Evolutionary conservation across 768 basidiomycete species (phyloP).

Genomic region (Nidula microcarpa): DNA sequence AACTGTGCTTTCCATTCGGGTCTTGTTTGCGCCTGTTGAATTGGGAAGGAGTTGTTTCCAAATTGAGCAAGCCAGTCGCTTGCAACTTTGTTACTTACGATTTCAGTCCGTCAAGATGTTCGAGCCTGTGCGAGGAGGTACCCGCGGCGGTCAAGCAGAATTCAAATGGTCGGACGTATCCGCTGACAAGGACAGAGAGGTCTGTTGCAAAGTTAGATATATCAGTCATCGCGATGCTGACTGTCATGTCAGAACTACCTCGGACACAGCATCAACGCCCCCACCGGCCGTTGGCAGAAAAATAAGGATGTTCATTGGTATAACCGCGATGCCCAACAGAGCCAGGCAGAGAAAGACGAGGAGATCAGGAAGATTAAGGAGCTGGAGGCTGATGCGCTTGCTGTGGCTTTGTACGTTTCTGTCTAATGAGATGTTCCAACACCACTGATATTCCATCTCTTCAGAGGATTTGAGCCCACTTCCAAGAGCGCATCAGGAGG

Average conservation of each 20-base stretch:
- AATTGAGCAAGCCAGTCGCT: neutral
- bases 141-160: slow-evolving; percentile 85
- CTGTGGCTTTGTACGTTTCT: slow-evolving; percentile 66
- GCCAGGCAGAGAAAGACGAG: slow-evolving; percentile 45
- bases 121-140: slow-evolving; percentile 85
- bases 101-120: slow-evolving; percentile 49
- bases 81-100: neutral
- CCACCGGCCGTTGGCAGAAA: slow-evolving; percentile 96
- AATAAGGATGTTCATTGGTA: slow-evolving; percentile 99
- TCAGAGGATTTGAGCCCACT: slow-evolving; percentile 70
- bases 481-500: slow-evolving; percentile 24
- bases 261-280: slow-evolving; percentile 92
- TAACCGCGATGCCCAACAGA: slow-evolving; percentile 50
- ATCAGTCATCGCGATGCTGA: neutral
- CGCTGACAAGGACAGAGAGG: slow-evolving; percentile 92
- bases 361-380: slow-evolving; percentile 85
- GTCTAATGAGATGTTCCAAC: too few relatives aligned
- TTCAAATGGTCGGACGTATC: slow-evolving; percentile 92
- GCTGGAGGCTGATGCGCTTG: slow-evolving; percentile 83
- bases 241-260: slow-evolving; percentile 72
- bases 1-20: too few relatives aligned
- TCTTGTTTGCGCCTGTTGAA: neutral
- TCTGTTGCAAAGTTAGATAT: slow-evolving; percentile 22
- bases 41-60: neutral
- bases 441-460: neutral